phyloP scores from a whole-genome alignment of 345 rosid species.

The Salix brachista region DNA sequence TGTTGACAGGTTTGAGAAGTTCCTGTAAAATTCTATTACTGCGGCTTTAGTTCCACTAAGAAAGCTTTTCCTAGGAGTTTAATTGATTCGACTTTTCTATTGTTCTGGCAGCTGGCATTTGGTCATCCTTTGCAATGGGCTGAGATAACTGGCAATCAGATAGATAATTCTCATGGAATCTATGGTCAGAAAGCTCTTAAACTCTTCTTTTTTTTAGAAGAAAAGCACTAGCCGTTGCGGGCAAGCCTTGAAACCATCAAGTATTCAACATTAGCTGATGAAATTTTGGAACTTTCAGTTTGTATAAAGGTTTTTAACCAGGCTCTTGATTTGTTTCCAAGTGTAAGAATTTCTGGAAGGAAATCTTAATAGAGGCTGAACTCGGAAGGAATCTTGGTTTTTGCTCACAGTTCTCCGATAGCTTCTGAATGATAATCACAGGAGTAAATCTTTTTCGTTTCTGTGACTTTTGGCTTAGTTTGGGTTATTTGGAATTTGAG shows the following conservation, averaged over 20 bases:
- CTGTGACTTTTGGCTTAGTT: not conserved
- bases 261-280: not conserved
- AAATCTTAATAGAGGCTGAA: not conserved
- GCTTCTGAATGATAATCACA: not conserved
- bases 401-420: not conserved
- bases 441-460: not conserved
- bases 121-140: not conserved
- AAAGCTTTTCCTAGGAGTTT: not conserved
- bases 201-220: not conserved
- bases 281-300: not conserved
- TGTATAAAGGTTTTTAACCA: not conserved
- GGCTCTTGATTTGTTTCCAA: not conserved
- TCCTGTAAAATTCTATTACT: not conserved
- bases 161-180: not conserved
- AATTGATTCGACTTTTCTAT: not conserved
- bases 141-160: not conserved
- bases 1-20: not conserved
- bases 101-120: not conserved
- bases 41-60: not conserved
- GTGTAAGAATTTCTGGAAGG: not conserved
- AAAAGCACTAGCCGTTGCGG: not conserved
- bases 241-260: not conserved
- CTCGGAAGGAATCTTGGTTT: not conserved
- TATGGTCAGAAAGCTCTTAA: not conserved
- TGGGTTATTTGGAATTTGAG: not conserved